Conservation (phyloP, 2,329 filamentous ascomycete species). For the Macrophomina pseudophaseolina region DNA sequence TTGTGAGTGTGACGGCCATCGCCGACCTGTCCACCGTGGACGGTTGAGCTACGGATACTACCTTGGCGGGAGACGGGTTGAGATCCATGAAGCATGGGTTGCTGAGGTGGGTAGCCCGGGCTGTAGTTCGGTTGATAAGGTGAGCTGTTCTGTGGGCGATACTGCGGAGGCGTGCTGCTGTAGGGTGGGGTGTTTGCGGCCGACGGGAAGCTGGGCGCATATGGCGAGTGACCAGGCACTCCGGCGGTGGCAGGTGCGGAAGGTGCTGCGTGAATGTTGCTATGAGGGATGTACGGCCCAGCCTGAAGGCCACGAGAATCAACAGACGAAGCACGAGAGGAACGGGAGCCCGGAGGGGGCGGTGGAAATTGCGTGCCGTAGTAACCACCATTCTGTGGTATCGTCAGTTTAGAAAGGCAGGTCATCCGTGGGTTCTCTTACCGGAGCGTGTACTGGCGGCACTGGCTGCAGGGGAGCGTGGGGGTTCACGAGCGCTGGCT, state of each 20-base stretch:
- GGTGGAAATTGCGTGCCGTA: slow-evolving; percentile 25
- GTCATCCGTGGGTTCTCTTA: neutral
- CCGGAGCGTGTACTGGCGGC: neutral
- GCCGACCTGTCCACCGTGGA: slow-evolving; percentile 15
- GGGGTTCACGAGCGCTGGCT: neutral
- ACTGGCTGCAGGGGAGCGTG: neutral
- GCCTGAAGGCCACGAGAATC: slow-evolving; percentile 19
- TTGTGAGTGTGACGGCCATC: neutral
- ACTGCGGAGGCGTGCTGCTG: slow-evolving; percentile 11
- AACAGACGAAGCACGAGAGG: slow-evolving; percentile 23
- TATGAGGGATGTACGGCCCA: slow-evolving; percentile 23
- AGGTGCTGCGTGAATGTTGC: slow-evolving; percentile 17
- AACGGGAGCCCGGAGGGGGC: slow-evolving; percentile 16
- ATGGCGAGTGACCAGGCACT: slow-evolving; percentile 3
- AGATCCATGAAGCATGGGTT: neutral
- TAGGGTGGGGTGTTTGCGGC: slow-evolving; percentile 12
- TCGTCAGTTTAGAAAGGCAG: neutral
- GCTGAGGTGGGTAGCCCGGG: slow-evolving; percentile 3
- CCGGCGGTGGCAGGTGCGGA: neutral
- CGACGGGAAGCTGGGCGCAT: slow-evolving; percentile 4
- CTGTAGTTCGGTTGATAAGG: slow-evolving; percentile 26
- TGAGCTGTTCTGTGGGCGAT: slow-evolving; percentile 17
- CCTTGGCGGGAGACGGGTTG: slow-evolving; percentile 14
- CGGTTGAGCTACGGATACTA: slow-evolving; percentile 1
- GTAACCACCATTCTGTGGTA: slow-evolving; percentile 11